These are phyloP conservation scores for Apiospora rasikravindrae DNA, from an alignment of 2,329 filamentous ascomycete species.

Conservation along the genomic window DNA sequence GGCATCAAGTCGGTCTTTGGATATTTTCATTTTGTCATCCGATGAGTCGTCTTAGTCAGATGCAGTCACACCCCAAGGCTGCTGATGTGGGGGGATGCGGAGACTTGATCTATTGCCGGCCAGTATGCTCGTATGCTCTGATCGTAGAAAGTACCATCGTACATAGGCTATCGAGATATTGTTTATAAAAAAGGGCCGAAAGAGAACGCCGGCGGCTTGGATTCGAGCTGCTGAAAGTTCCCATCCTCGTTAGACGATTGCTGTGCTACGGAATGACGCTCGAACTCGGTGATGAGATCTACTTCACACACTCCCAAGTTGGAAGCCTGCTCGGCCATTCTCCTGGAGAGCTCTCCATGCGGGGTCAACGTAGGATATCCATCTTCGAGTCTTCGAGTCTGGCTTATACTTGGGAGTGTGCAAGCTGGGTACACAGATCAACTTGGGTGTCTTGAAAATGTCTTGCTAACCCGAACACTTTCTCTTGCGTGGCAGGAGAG, in stretches of 20 bases:
- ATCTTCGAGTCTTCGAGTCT: neutral
- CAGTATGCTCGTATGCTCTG: neutral
- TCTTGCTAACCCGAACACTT: neutral
- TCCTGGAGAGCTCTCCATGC: neutral
- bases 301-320: neutral
- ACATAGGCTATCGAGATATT: neutral
- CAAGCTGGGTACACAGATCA: neutral
- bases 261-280: neutral
- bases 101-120: neutral
- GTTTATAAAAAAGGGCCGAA: constrained; percentile 5
- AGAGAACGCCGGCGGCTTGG: neutral
- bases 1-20: neutral
- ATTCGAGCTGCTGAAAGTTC: neutral
- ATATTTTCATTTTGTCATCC: neutral
- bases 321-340: neutral
- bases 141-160: neutral
- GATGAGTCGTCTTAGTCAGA: constrained; percentile 12
- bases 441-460: neutral
- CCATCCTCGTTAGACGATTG: neutral
- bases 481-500: neutral
- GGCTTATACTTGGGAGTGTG: neutral
- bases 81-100: constrained; percentile 1
- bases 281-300: neutral
- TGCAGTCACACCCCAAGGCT: neutral
- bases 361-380: neutral